Percentiles rank a stretch among this genome's conserved stretches.
These are phyloP conservation scores for Ganoderma resinaceum DNA, from an alignment of 1,284 basidiomycete species.

Conservation along the genomic window DNA sequence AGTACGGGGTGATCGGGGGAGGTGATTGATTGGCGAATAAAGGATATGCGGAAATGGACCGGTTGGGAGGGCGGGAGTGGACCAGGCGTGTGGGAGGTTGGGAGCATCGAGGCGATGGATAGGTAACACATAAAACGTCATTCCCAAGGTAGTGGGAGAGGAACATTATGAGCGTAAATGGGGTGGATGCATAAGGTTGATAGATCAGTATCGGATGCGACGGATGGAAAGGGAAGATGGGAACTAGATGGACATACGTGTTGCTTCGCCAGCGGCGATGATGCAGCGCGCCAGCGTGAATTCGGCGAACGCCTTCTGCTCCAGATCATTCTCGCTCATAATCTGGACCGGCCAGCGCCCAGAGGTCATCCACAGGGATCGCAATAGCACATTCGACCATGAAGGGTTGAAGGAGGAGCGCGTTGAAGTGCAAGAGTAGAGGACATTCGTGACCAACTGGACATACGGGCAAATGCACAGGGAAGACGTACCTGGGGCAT, in stretches of 20 bases:
- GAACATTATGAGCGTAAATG: neutral
- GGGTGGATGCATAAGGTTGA: slow-evolving; percentile 1
- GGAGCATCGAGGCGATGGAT: neutral
- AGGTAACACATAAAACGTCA: neutral
- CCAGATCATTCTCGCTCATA: slow-evolving; percentile 71
- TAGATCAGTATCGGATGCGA: neutral
- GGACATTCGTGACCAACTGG: neutral
- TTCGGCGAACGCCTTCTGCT: slow-evolving; percentile 77
- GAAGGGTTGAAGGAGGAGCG: neutral
- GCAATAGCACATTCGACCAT: neutral
- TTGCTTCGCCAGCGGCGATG: slow-evolving; percentile 50
- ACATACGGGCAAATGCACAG: neutral
- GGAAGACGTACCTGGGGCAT: slow-evolving; percentile 71
- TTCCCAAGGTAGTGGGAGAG: neutral
- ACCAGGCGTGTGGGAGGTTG: neutral
- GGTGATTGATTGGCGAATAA: neutral
- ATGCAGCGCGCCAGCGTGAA: slow-evolving; percentile 78
- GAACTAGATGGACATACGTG: slow-evolving; percentile 24
- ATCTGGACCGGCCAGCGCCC: slow-evolving; percentile 50
- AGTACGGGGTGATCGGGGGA: neutral
- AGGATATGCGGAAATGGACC: neutral
- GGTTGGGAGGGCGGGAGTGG: neutral
- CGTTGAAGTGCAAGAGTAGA: neutral
- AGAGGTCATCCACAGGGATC: neutral
- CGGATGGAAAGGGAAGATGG: neutral